Percentiles rank a stretch among this genome's conserved stretches.
phyloP scores from a whole-genome alignment of 2,329 filamentous ascomycete genomes.

The Cucurbitaria berberidis region DNA sequence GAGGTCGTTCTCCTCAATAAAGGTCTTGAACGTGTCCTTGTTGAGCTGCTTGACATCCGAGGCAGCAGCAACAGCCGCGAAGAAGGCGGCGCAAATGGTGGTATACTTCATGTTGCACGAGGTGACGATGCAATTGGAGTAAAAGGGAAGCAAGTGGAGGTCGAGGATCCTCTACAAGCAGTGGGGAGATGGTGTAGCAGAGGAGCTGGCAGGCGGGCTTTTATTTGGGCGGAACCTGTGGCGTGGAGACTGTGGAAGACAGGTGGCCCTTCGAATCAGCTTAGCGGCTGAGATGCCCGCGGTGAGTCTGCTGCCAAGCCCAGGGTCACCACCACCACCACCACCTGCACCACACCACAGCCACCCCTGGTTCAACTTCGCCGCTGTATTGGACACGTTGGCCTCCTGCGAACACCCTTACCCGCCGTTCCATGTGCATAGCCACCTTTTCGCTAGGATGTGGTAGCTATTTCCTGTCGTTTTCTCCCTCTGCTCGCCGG shows the following conservation, averaged over 20 bases:
- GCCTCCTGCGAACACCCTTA: constrained; percentile 8
- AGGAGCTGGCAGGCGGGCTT: constrained; percentile 22
- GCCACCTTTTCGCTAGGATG: background rate
- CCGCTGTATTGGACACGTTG: constrained; percentile 33
- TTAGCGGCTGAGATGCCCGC: constrained; percentile 13
- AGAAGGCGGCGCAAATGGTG: constrained; percentile 49
- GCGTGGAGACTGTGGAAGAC: constrained; percentile 25
- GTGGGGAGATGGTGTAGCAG: constrained; percentile 21
- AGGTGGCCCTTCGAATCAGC: constrained; percentile 23
- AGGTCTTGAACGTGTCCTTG: constrained; percentile 84
- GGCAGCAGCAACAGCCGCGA: constrained; percentile 65
- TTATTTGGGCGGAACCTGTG: constrained; percentile 29
- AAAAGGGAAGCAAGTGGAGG: constrained; percentile 5
- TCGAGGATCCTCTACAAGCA: constrained; percentile 25
- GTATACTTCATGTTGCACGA: constrained; percentile 44
- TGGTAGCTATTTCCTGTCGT: background rate
- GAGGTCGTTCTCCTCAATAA: constrained; percentile 83
- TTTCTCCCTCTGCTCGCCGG: constrained; percentile 8
- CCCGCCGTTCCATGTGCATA: constrained; percentile 8
- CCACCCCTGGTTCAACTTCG: constrained; percentile 9
- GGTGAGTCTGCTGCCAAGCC: constrained; percentile 12
- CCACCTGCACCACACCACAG: constrained; percentile 2
- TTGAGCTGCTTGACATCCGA: constrained; percentile 88
- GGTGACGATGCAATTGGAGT: constrained; percentile 11
- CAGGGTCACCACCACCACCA: constrained; percentile 19